Conservation (phyloP, 352 stramenopile species). For the Labyrinthula sp. region DNA sequence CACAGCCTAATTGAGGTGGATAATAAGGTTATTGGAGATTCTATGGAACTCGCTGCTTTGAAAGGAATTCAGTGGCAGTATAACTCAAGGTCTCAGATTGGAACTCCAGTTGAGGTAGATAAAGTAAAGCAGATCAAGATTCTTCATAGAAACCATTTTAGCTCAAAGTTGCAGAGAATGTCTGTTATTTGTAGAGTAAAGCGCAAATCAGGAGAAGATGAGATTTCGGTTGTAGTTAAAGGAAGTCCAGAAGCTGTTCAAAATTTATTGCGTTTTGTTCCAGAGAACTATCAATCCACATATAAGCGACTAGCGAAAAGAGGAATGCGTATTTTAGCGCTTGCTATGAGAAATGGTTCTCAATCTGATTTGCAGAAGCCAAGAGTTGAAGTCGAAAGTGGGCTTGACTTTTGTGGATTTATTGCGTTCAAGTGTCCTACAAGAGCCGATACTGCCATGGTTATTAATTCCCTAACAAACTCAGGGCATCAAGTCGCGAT, state of each 20-base stretch:
- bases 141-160: slow-evolving; percentile 24
- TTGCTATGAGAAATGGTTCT: slow-evolving; percentile 70
- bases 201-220: slow-evolving; percentile 37
- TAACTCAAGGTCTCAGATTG: slow-evolving; percentile 21
- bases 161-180: slow-evolving; percentile 26
- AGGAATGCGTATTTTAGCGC: slow-evolving; percentile 67
- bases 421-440: slow-evolving; percentile 74
- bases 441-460: slow-evolving; percentile 70
- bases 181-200: slow-evolving; percentile 20
- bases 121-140: slow-evolving; percentile 28
- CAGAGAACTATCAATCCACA: slow-evolving; percentile 52
- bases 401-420: slow-evolving; percentile 84
- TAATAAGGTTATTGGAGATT: slow-evolving; percentile 76
- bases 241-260: slow-evolving; percentile 78
- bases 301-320: slow-evolving; percentile 44
- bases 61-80: slow-evolving; percentile 40
- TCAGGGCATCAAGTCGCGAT: slow-evolving; percentile 78
- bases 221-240: slow-evolving; percentile 64
- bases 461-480: slow-evolving; percentile 70
- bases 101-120: slow-evolving; percentile 8
- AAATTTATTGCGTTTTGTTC: slow-evolving; percentile 52
- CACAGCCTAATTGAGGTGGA: slow-evolving; percentile 93
- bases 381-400: slow-evolving; percentile 61
- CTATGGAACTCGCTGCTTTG: slow-evolving; percentile 86
- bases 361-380: slow-evolving; percentile 29